phyloP scores from a whole-genome alignment of 192 early-diverging fungal genomes.

The Umbelopsis vinacea region DNA sequence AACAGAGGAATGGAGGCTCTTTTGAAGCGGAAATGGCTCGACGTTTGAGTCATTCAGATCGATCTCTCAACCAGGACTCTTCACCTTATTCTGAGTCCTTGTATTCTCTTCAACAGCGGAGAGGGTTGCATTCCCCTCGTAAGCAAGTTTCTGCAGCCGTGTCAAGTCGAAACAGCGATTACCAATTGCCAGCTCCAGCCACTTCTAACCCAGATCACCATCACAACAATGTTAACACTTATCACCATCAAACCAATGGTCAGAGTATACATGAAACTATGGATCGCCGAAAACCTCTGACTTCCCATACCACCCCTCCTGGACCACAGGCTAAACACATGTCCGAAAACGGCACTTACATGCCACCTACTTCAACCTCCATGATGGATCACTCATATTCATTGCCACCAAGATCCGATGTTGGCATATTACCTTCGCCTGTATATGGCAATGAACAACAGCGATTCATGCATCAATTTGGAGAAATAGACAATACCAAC shows the following conservation, averaged over 20 bases:
- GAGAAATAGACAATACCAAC: slow-evolving; percentile 11
- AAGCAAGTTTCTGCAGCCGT: background rate
- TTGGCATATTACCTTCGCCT: background rate
- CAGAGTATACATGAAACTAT: background rate
- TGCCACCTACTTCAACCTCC: background rate
- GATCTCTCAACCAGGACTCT: background rate
- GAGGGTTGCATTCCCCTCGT: background rate
- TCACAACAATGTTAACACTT: background rate
- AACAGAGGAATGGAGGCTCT: background rate
- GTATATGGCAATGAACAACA: background rate
- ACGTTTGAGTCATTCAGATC: background rate
- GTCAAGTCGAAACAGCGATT: background rate
- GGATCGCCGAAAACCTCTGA: background rate
- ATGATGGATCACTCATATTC: slow-evolving; percentile 5
- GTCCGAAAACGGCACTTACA: background rate
- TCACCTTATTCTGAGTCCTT: background rate
- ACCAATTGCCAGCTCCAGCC: background rate
- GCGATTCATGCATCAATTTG: slow-evolving; percentile 3
- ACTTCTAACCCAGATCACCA: background rate
- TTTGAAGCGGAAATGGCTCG: slow-evolving; percentile 19
- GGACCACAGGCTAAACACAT: background rate
- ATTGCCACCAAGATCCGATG: background rate
- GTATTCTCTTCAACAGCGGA: slow-evolving; percentile 4
- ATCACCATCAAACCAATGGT: background rate
- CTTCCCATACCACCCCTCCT: background rate